phyloP scores from a whole-genome alignment of 371 early-diverging fungal species.

The Blakeslea trispora region DNA sequence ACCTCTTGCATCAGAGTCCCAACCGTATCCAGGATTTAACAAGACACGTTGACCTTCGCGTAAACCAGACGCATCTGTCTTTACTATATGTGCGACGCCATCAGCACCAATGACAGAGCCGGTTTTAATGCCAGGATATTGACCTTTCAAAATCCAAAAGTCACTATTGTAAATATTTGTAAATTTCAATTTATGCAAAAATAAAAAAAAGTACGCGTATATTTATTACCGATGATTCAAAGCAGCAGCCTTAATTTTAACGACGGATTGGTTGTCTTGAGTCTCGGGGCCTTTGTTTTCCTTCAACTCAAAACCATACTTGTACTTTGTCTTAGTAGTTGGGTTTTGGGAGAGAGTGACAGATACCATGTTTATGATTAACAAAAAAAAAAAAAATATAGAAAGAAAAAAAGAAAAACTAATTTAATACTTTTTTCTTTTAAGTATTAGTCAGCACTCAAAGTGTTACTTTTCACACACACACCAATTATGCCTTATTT shows the following conservation, averaged over 20 bases:
- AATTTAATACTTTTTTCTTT: background rate
- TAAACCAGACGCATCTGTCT: constrained; percentile 5
- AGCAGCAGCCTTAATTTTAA: constrained; percentile 66
- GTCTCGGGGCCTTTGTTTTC: constrained; percentile 5
- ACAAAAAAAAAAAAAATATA: constrained; percentile 13
- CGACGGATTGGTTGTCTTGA: constrained; percentile 42
- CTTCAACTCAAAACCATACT: constrained; percentile 34
- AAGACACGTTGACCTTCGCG: constrained; percentile 46
- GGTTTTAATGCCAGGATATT: constrained; percentile 44
- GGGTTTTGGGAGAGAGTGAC: constrained; percentile 20
- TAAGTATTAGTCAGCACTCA: background rate
- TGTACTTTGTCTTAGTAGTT: constrained; percentile 19
- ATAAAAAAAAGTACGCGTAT: background rate
- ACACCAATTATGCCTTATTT: too few relatives aligned
- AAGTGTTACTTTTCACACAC: background rate
- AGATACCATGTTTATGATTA: constrained; percentile 19
- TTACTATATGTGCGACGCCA: constrained; percentile 55
- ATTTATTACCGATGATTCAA: constrained; percentile 63
- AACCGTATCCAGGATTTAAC: constrained; percentile 53
- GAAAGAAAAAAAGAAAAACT: constrained; percentile 6
- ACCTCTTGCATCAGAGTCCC: constrained; percentile 58
- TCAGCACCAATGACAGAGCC: constrained; percentile 64
- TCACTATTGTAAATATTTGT: constrained; percentile 35
- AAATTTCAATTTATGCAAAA: background rate
- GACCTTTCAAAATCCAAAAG: constrained; percentile 64